Percentiles rank a stretch among this genome's conserved stretches.
phyloP scores from a whole-genome alignment of 2,329 filamentous ascomycete genomes.

The Lanzia echinophila region DNA sequence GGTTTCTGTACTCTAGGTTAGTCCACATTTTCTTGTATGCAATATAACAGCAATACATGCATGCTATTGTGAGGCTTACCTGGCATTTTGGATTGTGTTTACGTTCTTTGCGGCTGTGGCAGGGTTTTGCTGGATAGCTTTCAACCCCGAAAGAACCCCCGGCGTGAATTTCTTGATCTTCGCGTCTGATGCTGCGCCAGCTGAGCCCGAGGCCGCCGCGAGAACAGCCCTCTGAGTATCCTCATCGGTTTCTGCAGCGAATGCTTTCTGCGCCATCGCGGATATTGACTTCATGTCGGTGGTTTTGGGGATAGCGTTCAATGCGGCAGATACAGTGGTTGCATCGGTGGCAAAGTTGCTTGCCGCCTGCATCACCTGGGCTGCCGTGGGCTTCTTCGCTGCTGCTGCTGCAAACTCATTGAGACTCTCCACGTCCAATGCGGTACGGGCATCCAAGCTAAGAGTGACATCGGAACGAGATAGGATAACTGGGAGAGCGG shows the following conservation, averaged over 20 bases:
- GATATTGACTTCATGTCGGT: constrained; percentile 15
- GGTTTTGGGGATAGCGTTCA: constrained; percentile 17
- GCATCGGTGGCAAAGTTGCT: constrained; percentile 22
- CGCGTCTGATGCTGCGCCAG: constrained; percentile 17
- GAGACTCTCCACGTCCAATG: background rate
- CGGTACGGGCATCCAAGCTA: no score
- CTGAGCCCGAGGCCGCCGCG: constrained; percentile 17
- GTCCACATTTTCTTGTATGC: background rate
- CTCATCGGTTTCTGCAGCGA: constrained; percentile 23
- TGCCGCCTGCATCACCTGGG: constrained; percentile 16
- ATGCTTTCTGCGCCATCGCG: constrained; percentile 18
- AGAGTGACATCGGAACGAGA: background rate
- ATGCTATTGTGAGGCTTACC: background rate
- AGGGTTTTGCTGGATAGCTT: constrained; percentile 15
- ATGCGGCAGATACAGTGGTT: constrained; percentile 21
- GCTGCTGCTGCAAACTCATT: background rate
- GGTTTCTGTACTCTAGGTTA: constrained; percentile 16
- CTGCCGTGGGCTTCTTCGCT: background rate
- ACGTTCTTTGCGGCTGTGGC: background rate
- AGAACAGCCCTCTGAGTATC: constrained; percentile 21
- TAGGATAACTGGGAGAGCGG: background rate
- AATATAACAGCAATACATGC: no score
- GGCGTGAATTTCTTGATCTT: constrained; percentile 25
- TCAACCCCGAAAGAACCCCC: constrained; percentile 18
- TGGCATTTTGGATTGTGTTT: constrained; percentile 9